Conservation (phyloP, 2,329 filamentous ascomycete genomes). For the Grosmannia penicillata region DNA sequence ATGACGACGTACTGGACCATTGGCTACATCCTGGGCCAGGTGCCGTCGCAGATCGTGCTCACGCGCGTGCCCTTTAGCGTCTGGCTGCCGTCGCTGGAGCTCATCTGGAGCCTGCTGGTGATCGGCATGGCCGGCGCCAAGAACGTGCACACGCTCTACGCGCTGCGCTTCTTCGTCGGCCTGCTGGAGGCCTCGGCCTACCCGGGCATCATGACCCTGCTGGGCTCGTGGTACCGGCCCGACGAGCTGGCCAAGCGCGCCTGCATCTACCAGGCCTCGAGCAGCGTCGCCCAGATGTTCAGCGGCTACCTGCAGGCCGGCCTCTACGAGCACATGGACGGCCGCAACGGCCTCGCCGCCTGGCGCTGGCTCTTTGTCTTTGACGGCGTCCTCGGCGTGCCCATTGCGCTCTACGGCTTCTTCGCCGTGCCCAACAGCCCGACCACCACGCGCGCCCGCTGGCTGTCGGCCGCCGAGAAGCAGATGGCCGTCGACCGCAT, state of each 20-base stretch:
- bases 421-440: conserved; percentile 11
- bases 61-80: conserved; percentile 24
- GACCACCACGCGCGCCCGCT: conserved; percentile 4
- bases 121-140: conserved; percentile 22
- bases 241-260: conserved; percentile 25
- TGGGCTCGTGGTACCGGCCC: conserved; percentile 29
- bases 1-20: conserved; percentile 38
- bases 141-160: conserved; percentile 21
- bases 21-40: conserved; percentile 39
- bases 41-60: conserved; percentile 23
- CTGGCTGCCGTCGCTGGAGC: conserved; percentile 21
- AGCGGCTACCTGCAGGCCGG: conserved; percentile 21
- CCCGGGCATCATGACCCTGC: conserved; percentile 21
- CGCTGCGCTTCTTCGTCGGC: conserved; percentile 28
- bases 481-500: conserved; percentile 5
- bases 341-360: conserved; percentile 16
- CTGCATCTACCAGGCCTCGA: conserved; percentile 24
- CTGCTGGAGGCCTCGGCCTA: conserved; percentile 23
- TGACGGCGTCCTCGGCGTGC: conserved; percentile 17
- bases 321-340: conserved; percentile 20
- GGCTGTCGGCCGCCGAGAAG: conserved; percentile 5
- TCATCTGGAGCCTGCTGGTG: conserved; percentile 17
- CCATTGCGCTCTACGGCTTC: conserved; percentile 12
- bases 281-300: conserved; percentile 17
- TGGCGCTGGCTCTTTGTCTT: conserved; percentile 27